Percentiles rank a stretch among this genome's conserved stretches.
phyloP scores from a whole-genome alignment of 2,329 filamentous ascomycete genomes.

The Xylaria sp. region DNA sequence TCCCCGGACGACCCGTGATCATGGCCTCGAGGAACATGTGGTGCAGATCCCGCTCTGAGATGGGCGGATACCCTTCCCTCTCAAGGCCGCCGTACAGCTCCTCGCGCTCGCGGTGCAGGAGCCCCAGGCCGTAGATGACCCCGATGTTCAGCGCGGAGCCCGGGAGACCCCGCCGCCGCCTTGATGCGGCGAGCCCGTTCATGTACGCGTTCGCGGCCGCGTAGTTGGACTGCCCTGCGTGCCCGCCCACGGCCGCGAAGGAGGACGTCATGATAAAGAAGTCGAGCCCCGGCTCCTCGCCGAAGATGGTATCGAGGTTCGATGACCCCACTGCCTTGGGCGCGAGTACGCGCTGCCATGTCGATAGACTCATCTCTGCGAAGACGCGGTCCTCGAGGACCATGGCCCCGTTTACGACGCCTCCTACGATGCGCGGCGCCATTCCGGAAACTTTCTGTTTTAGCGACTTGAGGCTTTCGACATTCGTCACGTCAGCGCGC shows the following conservation, averaged over 20 bases:
- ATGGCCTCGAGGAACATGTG: slow-evolving; percentile 64
- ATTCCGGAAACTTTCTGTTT: slow-evolving; percentile 36
- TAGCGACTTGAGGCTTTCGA: slow-evolving; percentile 46
- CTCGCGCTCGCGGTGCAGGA: slow-evolving; percentile 54
- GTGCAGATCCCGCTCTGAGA: slow-evolving; percentile 62
- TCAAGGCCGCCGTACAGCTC: slow-evolving; percentile 54
- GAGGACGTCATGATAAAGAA: slow-evolving; percentile 61
- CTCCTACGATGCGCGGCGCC: slow-evolving; percentile 49
- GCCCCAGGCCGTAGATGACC: slow-evolving; percentile 57
- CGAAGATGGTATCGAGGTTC: slow-evolving; percentile 54
- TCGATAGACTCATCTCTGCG: slow-evolving; percentile 53
- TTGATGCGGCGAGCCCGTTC: slow-evolving; percentile 54
- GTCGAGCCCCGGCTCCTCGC: slow-evolving; percentile 47
- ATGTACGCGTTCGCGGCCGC: slow-evolving; percentile 60
- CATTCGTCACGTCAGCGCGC: slow-evolving; percentile 44
- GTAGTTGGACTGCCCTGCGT: slow-evolving; percentile 57
- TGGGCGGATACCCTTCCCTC: slow-evolving; percentile 57
- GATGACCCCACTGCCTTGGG: slow-evolving; percentile 55
- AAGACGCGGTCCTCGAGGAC: slow-evolving; percentile 57
- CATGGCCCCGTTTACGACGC: slow-evolving; percentile 58
- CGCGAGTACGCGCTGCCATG: slow-evolving; percentile 51
- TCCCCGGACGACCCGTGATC: slow-evolving; percentile 50
- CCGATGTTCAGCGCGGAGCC: slow-evolving; percentile 57
- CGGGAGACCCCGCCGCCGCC: slow-evolving; percentile 50
- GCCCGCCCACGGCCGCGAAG: slow-evolving; percentile 56